Evolutionary conservation across 2,329 filamentous ascomycete genomes (phyloP).

Genomic region (Penicillium fuscoglaucum): DNA sequence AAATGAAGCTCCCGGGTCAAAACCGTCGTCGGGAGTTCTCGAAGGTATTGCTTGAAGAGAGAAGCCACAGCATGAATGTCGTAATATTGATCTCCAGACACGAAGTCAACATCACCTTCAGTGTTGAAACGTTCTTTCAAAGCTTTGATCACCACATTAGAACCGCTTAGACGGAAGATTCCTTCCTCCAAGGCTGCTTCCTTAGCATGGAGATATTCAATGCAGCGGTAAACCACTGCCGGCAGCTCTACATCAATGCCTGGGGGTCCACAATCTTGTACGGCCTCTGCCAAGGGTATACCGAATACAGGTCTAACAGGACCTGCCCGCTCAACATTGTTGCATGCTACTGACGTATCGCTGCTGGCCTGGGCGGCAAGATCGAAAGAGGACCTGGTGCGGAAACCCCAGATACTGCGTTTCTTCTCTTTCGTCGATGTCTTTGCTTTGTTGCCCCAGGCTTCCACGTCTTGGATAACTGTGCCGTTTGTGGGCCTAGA

Average conservation of each 20-base stretch:
- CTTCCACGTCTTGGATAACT: slow-evolving; percentile 76
- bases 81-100: slow-evolving; percentile 77
- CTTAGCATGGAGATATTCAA: slow-evolving; percentile 86
- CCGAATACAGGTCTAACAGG: slow-evolving; percentile 76
- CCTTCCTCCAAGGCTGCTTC: slow-evolving; percentile 84
- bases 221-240: slow-evolving; percentile 90
- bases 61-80: slow-evolving; percentile 96
- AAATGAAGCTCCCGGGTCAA: slow-evolving; percentile 86
- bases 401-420: slow-evolving; percentile 65
- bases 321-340: slow-evolving; percentile 51
- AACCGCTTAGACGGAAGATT: slow-evolving; percentile 96
- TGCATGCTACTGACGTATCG: slow-evolving; percentile 48
- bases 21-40: slow-evolving; percentile 87
- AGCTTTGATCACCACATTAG: slow-evolving; percentile 87
- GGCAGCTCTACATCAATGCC: slow-evolving; percentile 76
- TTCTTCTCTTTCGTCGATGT: slow-evolving; percentile 77
- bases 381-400: slow-evolving; percentile 70
- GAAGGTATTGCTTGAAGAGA: slow-evolving; percentile 87
- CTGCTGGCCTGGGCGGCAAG: slow-evolving; percentile 42
- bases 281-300: slow-evolving; percentile 79
- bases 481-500: slow-evolving; percentile 83
- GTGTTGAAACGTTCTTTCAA: slow-evolving; percentile 90
- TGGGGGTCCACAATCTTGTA: slow-evolving; percentile 71
- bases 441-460: slow-evolving; percentile 77
- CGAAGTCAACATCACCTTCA: slow-evolving; percentile 85